Evolutionary conservation across 768 basidiomycete species (phyloP), one percentile per base, ranked within the genome.

Genomic region (Boletus edulis): DNA sequence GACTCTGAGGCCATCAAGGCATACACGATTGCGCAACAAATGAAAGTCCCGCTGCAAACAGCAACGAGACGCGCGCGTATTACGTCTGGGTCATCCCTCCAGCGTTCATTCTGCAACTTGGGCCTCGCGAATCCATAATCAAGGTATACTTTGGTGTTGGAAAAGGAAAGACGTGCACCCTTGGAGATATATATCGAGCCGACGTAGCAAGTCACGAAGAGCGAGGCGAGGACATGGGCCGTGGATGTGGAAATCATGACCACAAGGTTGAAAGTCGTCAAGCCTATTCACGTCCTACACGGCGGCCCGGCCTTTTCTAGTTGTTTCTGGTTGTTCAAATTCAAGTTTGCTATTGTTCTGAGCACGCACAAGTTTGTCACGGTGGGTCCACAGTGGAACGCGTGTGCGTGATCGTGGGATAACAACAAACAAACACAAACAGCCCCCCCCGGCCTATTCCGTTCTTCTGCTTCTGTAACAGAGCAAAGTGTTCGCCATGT

Each of bases 71-170:
- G 78, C 6, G 89, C 86, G n/a, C 79, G 77, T 56, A 98, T 94
- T 6, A 96, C 90, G 38, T 80, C 80, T 1, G 94, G 87, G 64
- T 96, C 89, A 66, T 98, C 88, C 57, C 95, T 79, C 81, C 83
- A 85, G 20, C 79, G 74, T 52, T 83, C 82, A 42, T 76, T 64
- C 27, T 52, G 61, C 48, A 73, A 59, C 57, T 70, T 73, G 46
- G 57, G 70, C 44, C 68, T 60, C 29, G 59, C 65, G 37, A 66
- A 68, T 55, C 66, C 70, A 52, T 56, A 67, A 43, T 61, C 57
- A 54, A 58, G 62, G 29, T 51, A 52, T 51, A 53, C 59, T 52
- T 66, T 62, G 45, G 73, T 60, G 31, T 68, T 63, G 46, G 76
- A 65, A 66, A 82, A 83, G 11, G 76, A 78, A 31, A 86, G 74